phyloP scores from a whole-genome alignment of 495 filamentous ascomycete genomes.

The Trypethelium eluteriae region DNA sequence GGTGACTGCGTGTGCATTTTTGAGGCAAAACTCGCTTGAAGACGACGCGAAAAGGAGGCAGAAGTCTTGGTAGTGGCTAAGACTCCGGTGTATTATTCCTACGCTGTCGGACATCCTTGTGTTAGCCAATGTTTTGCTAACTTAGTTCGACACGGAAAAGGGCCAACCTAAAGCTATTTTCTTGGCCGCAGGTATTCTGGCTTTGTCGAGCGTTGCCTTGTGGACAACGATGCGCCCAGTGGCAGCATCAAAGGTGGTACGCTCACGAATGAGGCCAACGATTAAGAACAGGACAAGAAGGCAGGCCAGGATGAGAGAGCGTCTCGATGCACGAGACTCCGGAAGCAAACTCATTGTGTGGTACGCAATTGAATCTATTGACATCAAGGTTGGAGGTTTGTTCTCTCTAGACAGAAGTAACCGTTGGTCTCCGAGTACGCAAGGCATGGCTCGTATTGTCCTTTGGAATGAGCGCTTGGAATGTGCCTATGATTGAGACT shows the following conservation, averaged over 20 bases:
- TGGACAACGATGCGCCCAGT: constrained; percentile 2
- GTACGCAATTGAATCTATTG: no score
- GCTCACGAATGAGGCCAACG: not conserved
- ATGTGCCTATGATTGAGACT: no score
- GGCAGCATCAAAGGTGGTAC: not conserved
- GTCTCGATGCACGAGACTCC: not conserved
- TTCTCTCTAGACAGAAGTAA: no score
- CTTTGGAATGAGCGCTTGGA: no score
- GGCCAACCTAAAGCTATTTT: not conserved
- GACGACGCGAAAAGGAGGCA: not conserved
- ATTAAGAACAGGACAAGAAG: not conserved
- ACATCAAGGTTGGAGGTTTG: no score
- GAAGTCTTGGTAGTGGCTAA: not conserved
- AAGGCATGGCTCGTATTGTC: no score
- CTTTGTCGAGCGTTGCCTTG: constrained; percentile 2
- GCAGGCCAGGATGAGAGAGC: not conserved
- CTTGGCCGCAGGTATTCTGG: not conserved
- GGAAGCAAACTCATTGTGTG: constrained; percentile 4
- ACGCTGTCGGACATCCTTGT: not conserved
- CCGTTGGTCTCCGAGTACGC: no score
- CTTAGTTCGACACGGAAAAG: not conserved
- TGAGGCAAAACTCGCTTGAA: not conserved
- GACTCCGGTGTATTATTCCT: no score
- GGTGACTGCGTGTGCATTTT: not conserved
- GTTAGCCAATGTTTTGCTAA: not conserved